Evolutionary conservation across 208 protist species (phyloP).

Genomic region (Herpetomonas samuelpessoai): DNA sequence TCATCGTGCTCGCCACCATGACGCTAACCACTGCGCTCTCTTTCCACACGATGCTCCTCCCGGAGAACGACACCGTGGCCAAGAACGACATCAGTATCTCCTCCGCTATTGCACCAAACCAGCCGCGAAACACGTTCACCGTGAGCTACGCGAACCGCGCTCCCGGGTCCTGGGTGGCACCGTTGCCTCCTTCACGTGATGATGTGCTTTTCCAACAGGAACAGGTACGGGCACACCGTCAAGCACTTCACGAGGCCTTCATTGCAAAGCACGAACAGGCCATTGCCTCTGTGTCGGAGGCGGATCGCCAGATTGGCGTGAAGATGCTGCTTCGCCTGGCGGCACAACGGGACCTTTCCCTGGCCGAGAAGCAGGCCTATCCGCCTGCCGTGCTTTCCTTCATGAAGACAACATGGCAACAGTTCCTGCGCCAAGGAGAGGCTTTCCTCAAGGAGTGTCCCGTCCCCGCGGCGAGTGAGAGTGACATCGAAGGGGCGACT

Average conservation of each 20-base stretch:
- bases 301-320: conserved; percentile 28
- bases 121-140: conserved; percentile 34
- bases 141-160: conserved; percentile 40
- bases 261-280: conserved; percentile 31
- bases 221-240: conserved; percentile 16
- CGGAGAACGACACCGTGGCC: neutral
- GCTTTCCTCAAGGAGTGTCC: conserved; percentile 34
- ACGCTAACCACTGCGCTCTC: neutral
- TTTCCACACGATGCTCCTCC: neutral
- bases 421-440: conserved; percentile 47
- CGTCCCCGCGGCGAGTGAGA: neutral
- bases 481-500: conserved; percentile 1
- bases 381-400: conserved; percentile 38
- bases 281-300: conserved; percentile 16
- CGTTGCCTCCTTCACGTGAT: conserved; percentile 9
- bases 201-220: conserved; percentile 40
- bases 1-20: neutral
- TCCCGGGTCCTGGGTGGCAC: conserved; percentile 3
- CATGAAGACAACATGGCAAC: conserved; percentile 50
- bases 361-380: conserved; percentile 18
- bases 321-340: conserved; percentile 47
- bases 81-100: neutral
- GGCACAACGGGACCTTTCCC: conserved; percentile 31
- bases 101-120: neutral
- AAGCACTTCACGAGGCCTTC: conserved; percentile 38